Percentiles rank a stretch among this genome's conserved stretches.
Evolutionary conservation across 2,329 filamentous ascomycete species (phyloP).

Genomic region (Septoria petroselini): DNA sequence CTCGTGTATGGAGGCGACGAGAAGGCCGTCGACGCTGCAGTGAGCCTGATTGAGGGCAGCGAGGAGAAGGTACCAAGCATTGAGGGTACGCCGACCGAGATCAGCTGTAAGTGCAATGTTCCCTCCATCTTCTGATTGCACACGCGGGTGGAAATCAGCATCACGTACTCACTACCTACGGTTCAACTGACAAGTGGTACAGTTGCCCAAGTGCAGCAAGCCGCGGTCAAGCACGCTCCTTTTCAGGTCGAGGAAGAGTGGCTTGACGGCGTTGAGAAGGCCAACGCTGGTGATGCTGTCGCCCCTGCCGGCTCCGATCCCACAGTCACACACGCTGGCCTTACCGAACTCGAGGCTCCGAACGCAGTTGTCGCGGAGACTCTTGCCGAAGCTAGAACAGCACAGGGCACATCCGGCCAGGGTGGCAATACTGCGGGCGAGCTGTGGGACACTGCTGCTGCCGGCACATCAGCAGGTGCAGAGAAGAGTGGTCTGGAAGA

Average conservation of each 20-base stretch:
- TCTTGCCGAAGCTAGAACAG: slow-evolving; percentile 31
- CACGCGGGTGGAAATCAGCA: slow-evolving; percentile 3
- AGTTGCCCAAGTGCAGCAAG: slow-evolving; percentile 41
- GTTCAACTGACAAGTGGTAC: background rate
- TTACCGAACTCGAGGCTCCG: slow-evolving; percentile 62
- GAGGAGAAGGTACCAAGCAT: slow-evolving; percentile 65
- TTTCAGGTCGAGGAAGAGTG: slow-evolving; percentile 54
- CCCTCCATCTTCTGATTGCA: background rate
- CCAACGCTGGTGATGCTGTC: slow-evolving; percentile 37
- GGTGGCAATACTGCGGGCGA: slow-evolving; percentile 56
- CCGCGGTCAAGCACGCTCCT: slow-evolving; percentile 48
- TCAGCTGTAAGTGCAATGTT: slow-evolving; percentile 63
- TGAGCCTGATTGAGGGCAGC: slow-evolving; percentile 72
- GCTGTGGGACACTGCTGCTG: slow-evolving; percentile 61
- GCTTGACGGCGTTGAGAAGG: slow-evolving; percentile 49
- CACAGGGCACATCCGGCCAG: slow-evolving; percentile 42
- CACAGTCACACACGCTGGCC: slow-evolving; percentile 62
- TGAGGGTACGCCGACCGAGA: slow-evolving; percentile 60
- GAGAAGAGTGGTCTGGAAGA: slow-evolving; percentile 56
- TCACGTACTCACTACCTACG: slow-evolving; percentile 22
- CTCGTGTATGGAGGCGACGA: slow-evolving; percentile 77
- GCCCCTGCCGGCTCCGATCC: slow-evolving; percentile 55
- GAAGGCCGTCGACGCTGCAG: slow-evolving; percentile 67
- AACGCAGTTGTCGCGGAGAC: slow-evolving; percentile 36
- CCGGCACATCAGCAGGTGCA: slow-evolving; percentile 43